Evolutionary conservation across 1,284 basidiomycete species (phyloP).

Genomic region (Sanghuangporus baumii): DNA sequence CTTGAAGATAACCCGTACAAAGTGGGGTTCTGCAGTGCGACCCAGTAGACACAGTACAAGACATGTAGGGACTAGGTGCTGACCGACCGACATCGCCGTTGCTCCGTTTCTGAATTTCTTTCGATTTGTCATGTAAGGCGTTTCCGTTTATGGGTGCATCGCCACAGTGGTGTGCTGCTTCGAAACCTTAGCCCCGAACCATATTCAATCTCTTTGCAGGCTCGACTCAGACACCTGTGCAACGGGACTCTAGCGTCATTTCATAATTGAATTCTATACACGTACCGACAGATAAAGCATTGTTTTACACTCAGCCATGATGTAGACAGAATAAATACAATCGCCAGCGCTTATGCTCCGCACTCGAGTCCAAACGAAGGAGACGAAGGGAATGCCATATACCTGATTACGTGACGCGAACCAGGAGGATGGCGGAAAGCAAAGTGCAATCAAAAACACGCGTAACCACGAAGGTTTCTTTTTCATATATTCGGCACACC

Average conservation of each 20-base stretch:
- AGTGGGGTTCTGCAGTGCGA: neutral
- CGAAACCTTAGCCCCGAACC: constrained; percentile 3
- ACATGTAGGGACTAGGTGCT: neutral
- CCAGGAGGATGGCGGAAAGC: neutral
- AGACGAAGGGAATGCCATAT: neutral
- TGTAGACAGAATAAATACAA: neutral
- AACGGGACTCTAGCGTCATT: too few relatives aligned
- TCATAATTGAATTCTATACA: too few relatives aligned
- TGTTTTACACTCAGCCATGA: too few relatives aligned
- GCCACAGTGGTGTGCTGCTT: neutral
- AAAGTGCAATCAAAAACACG: neutral
- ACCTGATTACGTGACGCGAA: neutral
- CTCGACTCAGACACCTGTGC: neutral
- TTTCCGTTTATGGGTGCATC: neutral
- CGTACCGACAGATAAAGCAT: neutral
- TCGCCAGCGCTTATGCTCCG: neutral
- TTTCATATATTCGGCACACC: neutral
- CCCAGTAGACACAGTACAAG: neutral
- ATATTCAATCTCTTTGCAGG: neutral
- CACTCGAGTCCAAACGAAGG: neutral
- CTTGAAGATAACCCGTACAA: too few relatives aligned
- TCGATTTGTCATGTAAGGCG: neutral
- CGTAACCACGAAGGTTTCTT: neutral
- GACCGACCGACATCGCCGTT: constrained; percentile 7
- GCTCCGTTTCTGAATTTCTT: neutral